phyloP scores from a whole-genome alignment of 768 basidiomycete genomes.

The Russula olivacea region DNA sequence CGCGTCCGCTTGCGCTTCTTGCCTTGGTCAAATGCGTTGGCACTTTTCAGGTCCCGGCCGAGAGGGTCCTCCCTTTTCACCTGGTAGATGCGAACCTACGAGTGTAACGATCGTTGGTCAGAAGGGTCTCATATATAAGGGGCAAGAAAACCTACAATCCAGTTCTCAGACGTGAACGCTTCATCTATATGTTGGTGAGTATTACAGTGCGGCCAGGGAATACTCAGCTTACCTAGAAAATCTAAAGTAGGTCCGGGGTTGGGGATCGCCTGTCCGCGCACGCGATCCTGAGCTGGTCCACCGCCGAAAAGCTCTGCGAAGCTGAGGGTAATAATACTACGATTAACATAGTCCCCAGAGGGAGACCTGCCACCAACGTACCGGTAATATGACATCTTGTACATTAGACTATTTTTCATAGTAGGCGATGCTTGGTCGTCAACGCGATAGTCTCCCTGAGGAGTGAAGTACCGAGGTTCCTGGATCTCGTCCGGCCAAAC shows the following conservation, averaged over 20 bases:
- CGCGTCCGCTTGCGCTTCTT: constrained; percentile 85
- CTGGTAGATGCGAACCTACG: constrained; percentile 82
- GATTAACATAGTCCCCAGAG: not conserved
- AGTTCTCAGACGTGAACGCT: constrained; percentile 98
- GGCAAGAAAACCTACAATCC: constrained; percentile 66
- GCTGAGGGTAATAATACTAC: constrained; percentile 35
- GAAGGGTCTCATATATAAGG: not conserved
- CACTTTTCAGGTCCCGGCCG: constrained; percentile 84
- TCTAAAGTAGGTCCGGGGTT: constrained; percentile 74
- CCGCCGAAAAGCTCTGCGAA: constrained; percentile 86
- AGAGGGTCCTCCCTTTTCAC: constrained; percentile 92
- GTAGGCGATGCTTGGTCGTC: constrained; percentile 77
- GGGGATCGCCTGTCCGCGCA: constrained; percentile 82
- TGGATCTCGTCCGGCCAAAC: constrained; percentile 98
- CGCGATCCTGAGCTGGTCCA: constrained; percentile 70
- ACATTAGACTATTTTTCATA: constrained; percentile 98
- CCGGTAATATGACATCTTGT: constrained; percentile 98
- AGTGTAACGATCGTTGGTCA: constrained; percentile 2
- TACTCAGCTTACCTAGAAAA: constrained; percentile 63
- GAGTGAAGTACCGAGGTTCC: constrained; percentile 90
- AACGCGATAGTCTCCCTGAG: constrained; percentile 86
- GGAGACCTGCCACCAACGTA: constrained; percentile 31
- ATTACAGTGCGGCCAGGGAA: not conserved
- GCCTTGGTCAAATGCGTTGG: constrained; percentile 77
- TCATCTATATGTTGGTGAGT: constrained; percentile 54